Evolutionary conservation across 2,329 filamentous ascomycete genomes (phyloP).

Genomic region (Acarospora socialis): DNA sequence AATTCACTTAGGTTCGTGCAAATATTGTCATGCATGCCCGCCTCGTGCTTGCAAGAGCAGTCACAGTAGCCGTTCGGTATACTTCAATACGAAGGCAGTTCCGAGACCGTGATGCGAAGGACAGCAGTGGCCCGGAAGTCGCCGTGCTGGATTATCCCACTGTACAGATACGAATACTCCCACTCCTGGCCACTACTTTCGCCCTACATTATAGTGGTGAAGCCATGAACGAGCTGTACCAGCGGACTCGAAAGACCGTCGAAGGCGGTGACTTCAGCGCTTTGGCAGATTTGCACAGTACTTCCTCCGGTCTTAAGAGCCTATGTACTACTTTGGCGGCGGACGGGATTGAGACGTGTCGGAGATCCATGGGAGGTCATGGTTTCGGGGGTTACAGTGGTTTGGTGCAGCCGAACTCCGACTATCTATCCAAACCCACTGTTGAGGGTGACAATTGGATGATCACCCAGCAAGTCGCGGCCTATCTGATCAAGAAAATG

Average conservation of each 20-base stretch:
- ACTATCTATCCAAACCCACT: slow-evolving; percentile 33
- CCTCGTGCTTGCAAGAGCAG: slow-evolving; percentile 37
- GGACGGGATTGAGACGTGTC: slow-evolving; percentile 40
- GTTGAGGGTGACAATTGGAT: slow-evolving; percentile 45
- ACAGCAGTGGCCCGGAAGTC: slow-evolving; percentile 25
- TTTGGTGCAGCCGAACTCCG: slow-evolving; percentile 36
- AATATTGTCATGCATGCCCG: slow-evolving; percentile 32
- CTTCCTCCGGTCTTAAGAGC: slow-evolving; percentile 40
- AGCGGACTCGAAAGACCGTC: slow-evolving; percentile 30
- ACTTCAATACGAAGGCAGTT: slow-evolving; percentile 36
- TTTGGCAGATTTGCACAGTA: slow-evolving; percentile 37
- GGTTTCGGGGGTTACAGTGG: slow-evolving; percentile 40
- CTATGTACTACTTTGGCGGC: slow-evolving; percentile 39
- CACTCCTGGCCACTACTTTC: slow-evolving; percentile 39
- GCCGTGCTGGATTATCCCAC: slow-evolving; percentile 40
- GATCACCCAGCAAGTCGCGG: slow-evolving; percentile 40
- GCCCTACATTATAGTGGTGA: slow-evolving; percentile 31
- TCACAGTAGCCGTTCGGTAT: slow-evolving; percentile 39
- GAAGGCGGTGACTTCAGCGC: slow-evolving; percentile 35
- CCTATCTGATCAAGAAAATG: slow-evolving; percentile 40
- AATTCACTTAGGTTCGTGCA: too few species aligned
- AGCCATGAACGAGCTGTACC: slow-evolving; percentile 38
- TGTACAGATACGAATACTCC: slow-evolving; percentile 39
- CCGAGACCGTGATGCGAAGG: slow-evolving; percentile 31
- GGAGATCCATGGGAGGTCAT: slow-evolving; percentile 39